Base-by-base conservation (phyloP, 2,329 filamentous ascomycete genomes). In the Boeremia lycopersici region DNA sequence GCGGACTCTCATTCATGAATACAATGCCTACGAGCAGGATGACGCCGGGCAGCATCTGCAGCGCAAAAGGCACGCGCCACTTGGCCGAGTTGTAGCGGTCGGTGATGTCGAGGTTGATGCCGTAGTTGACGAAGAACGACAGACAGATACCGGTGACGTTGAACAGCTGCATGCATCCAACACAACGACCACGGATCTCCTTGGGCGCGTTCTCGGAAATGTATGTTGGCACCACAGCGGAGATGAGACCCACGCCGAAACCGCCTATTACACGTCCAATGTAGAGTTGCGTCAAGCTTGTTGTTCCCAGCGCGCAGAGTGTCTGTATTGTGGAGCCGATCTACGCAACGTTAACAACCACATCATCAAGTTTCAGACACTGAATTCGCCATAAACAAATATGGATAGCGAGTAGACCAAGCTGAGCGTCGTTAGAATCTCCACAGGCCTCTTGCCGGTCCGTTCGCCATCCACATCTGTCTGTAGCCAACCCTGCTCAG, bases 61-160 rank as follows among this genome's bases (percentile, higher is more conserved):
- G 70, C 1, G 77, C 80, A 19, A 84, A 80, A 0, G 81, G 81
- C 4, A 82, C 72, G 7, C 81, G 77, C 81, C 81, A 84, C 67
- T 83, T 82, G n/a, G 73, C 75, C 2, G 79, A 76, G 33, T 75
- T 74, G 4, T 74, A 68, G 6, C 56, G 51, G 10, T 66, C 53
- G n/a, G 70, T 73, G 47, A 82, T 76, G 43, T 78, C 75, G 25
- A 77, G 69, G 17, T 75, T 68, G 40, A 82, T 80, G 31, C 81
- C 80, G 57, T 82, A 83, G 65, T 82, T 81, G 48, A 83, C 76
- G 70, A 81, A 83, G 71, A 82, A 82, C 31, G 77, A 77, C 15
- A 82, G 67, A 45, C 79, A 81, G 19, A 81, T 81, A 11, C 77
- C 77, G 0, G 76, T 77, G 19, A 78, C 76, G 59, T 76, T 78